Percentiles rank a stretch among this genome's conserved stretches.
Evolutionary conservation across 805 yeast species (phyloP).

Genomic region (Candida dendrica): DNA sequence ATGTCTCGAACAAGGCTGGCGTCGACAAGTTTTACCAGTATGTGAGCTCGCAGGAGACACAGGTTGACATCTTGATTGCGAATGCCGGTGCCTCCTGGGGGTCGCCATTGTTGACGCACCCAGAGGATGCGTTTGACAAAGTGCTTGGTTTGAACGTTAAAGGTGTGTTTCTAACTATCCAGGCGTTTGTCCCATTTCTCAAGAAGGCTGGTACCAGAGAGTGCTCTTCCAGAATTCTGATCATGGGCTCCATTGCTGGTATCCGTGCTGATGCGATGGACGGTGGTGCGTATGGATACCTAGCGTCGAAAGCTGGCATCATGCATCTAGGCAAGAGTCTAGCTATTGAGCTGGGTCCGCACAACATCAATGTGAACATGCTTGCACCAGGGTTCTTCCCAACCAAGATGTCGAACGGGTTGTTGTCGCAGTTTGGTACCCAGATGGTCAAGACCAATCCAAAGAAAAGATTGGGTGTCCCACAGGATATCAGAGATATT

Average conservation of each 20-base stretch:
- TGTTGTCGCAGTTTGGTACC: slow-evolving; percentile 42
- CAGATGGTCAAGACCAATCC: slow-evolving; percentile 46
- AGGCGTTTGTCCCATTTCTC: slow-evolving; percentile 52
- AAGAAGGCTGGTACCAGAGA: slow-evolving; percentile 41
- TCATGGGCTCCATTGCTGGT: slow-evolving; percentile 64
- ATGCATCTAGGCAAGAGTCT: slow-evolving; percentile 58
- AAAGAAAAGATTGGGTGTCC: slow-evolving; percentile 52
- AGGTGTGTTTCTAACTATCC: slow-evolving; percentile 63
- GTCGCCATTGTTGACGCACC: slow-evolving; percentile 51
- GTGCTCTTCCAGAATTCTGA: slow-evolving; percentile 58
- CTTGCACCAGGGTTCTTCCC: slow-evolving; percentile 78
- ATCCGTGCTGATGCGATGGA: slow-evolving; percentile 24
- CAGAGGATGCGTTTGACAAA: slow-evolving; percentile 53
- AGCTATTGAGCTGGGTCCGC: slow-evolving; percentile 60
- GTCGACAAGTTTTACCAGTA: slow-evolving; percentile 35
- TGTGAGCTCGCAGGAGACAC: slow-evolving; percentile 30
- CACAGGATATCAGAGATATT: slow-evolving; percentile 50
- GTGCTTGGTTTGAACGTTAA: slow-evolving; percentile 57
- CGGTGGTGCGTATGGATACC: slow-evolving; percentile 55
- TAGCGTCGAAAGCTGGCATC: slow-evolving; percentile 71
- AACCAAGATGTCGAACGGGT: slow-evolving; percentile 64
- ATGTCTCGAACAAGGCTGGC: slow-evolving; percentile 44
- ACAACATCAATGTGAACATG: slow-evolving; percentile 60
- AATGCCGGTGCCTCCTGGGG: slow-evolving; percentile 85
- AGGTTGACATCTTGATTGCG: slow-evolving; percentile 59